Evolutionary conservation across 306 rosid genomes (phyloP).

Genomic region (Vigna hirtella): DNA sequence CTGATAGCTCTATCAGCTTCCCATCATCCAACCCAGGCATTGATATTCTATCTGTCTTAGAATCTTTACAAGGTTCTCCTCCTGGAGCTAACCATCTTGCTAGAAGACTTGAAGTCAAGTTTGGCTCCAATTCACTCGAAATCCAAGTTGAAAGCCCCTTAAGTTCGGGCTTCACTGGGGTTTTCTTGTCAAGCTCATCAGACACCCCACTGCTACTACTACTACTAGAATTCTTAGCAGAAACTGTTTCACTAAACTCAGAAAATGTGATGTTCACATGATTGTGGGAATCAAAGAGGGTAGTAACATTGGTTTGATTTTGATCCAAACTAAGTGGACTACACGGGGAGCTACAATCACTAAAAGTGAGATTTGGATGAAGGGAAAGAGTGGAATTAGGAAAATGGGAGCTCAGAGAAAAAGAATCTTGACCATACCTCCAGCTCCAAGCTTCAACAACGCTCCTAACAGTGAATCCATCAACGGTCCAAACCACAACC

Average conservation of each 20-base stretch:
- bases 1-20: constrained; percentile 58
- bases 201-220: constrained; percentile 10
- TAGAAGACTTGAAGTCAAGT: constrained; percentile 67
- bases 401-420: constrained; percentile 48
- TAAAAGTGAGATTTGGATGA: constrained; percentile 43
- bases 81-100: constrained; percentile 76
- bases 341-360: constrained; percentile 3
- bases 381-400: constrained; percentile 47
- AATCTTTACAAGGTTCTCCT: constrained; percentile 76
- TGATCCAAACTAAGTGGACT: constrained; percentile 40
- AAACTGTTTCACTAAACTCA: constrained; percentile 36
- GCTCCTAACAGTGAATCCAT: constrained; percentile 60
- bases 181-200: constrained; percentile 31
- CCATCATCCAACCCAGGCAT: constrained; percentile 65
- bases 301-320: constrained; percentile 47
- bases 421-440: constrained; percentile 57
- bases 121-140: constrained; percentile 65
- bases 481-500: constrained; percentile 74
- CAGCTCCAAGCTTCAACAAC: constrained; percentile 66
- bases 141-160: constrained; percentile 58
- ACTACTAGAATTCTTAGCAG: constrained; percentile 40
- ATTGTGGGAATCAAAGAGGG: constrained; percentile 41
- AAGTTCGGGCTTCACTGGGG: constrained; percentile 36
- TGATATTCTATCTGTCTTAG: constrained; percentile 61
- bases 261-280: constrained; percentile 37